Conservation (phyloP, 2,329 filamentous ascomycete genomes). For the Akanthomyces uredinophilus region DNA sequence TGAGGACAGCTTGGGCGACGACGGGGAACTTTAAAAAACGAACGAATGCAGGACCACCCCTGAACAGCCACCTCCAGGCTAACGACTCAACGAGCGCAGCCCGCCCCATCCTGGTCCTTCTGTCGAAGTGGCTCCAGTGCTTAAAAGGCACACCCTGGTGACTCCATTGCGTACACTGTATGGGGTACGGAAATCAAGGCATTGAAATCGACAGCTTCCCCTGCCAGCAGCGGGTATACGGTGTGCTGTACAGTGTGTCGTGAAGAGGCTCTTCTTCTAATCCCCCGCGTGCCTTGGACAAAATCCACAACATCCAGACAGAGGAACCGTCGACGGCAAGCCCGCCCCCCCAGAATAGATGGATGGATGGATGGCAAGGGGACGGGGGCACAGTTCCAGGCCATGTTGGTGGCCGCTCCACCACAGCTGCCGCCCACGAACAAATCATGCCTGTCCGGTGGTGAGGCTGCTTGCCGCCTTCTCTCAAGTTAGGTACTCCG, state of each 20-base stretch:
- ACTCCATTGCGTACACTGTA: background rate
- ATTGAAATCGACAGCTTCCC: no score
- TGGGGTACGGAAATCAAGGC: background rate
- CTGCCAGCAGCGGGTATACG: background rate
- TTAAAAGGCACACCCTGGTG: background rate
- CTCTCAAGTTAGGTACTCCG: background rate
- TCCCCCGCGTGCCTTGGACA: conserved; percentile 6
- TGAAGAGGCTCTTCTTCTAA: background rate
- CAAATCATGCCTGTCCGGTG: background rate
- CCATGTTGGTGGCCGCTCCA: conserved; percentile 8
- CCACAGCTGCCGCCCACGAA: conserved; percentile 1
- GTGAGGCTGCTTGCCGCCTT: conserved; percentile 1
- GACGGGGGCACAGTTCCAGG: conserved; percentile 13
- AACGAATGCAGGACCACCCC: background rate
- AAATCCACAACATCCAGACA: background rate
- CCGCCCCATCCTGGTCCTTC: conserved; percentile 2
- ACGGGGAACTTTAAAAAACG: background rate
- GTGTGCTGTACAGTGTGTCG: background rate
- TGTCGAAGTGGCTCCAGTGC: conserved; percentile 4
- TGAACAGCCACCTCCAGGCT: conserved; percentile 8
- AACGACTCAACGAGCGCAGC: conserved; percentile 9
- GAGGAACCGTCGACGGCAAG: background rate
- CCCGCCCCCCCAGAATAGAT: conserved; percentile 4
- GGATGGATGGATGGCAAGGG: background rate
- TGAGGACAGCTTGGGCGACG: background rate